Evolutionary conservation across 1,284 basidiomycete species (phyloP), one percentile per base, ranked within the genome.

Genomic region (Cutaneotrichosporon daszewskae): DNA sequence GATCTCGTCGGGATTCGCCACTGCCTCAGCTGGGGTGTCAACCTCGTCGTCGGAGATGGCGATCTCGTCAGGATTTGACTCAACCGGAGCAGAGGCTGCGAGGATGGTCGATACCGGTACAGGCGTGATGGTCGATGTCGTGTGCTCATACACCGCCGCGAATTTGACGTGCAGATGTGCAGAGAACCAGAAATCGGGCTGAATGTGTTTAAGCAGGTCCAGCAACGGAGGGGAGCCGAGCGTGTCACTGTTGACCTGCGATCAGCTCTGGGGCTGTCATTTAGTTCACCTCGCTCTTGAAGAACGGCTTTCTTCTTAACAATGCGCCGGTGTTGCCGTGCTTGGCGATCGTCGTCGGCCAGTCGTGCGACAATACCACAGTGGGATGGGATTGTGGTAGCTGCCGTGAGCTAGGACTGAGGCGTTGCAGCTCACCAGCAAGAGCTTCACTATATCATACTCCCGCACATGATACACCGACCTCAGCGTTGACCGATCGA

Each of bases 321-420:
- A 98, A 76, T 14, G 58, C 73, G 4, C 65, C 59, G 2, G 81
- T 71, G 62, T 97, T 78, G 8, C 94, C 92, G 55, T 88, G 77
- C 17, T 82, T 80, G 47, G 85, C 87, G 51, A 98, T 92, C 1
- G 78, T 78, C 37, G 82, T 79, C 0, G 95, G 95, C 95, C 94
- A 98, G 71, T 98, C 94, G 66, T 98, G 95, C 1, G 90, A 95
- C 17, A 98, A 74, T 69, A 96, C 86, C 24, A 97, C 78, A 31
- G 83, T 24, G 38, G 55, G 42, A 35, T 34, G n/a, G 19, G 32
- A 5, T 12, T 24, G 34, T 8, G 58, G 40, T 0, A 58, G 47
- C 54, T 58, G 43, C 26, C 22, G 40, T 48, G 16, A 47, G 42
- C 32, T 34, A 6, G n/a, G 1, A 25, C 2, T 4, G 34, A 27